Evolutionary conservation across 352 stramenopile genomes (phyloP).

Genomic region (Elongisporangium anandrum): DNA sequence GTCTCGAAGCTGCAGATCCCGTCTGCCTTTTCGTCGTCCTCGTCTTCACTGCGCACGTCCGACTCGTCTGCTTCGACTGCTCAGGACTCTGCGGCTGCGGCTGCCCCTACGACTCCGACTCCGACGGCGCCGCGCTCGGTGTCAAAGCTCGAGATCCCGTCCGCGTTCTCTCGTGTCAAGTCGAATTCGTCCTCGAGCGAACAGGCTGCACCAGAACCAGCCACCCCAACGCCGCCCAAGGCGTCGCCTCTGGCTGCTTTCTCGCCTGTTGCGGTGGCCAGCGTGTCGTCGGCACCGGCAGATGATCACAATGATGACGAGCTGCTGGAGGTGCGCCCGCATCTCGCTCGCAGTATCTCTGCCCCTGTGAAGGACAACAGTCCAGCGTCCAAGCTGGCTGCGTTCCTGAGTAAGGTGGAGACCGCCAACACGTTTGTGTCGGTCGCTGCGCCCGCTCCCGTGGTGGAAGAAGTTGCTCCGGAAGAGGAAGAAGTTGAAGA

Average conservation of each 20-base stretch:
- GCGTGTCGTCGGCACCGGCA: constrained; percentile 21
- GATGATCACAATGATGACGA: background rate
- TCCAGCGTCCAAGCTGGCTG: constrained; percentile 44
- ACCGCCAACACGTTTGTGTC: constrained; percentile 8
- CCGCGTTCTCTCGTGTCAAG: constrained; percentile 41
- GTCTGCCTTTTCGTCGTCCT: constrained; percentile 9
- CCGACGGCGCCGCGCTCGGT: constrained; percentile 33
- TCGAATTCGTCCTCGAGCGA: constrained; percentile 29
- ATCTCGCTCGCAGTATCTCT: constrained; percentile 1
- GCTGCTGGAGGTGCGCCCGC: background rate
- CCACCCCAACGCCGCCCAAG: constrained; percentile 11
- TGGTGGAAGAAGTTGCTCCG: constrained; percentile 14
- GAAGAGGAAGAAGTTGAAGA: constrained; percentile 10
- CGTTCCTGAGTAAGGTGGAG: constrained; percentile 64
- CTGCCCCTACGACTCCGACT: constrained; percentile 3
- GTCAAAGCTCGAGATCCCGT: constrained; percentile 56
- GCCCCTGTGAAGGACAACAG: constrained; percentile 2
- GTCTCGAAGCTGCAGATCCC: constrained; percentile 17
- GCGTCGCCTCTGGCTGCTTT: constrained; percentile 12
- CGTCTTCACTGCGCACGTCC: background rate
- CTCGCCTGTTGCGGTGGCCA: constrained; percentile 29
- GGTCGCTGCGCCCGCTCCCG: constrained; percentile 8
- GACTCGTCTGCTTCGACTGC: background rate
- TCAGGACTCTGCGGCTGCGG: background rate
- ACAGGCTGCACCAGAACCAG: constrained; percentile 4